Evolutionary conservation across 2,329 filamentous ascomycete species (phyloP).

Genomic region (Stagonosporopsis cucurbitacearum): DNA sequence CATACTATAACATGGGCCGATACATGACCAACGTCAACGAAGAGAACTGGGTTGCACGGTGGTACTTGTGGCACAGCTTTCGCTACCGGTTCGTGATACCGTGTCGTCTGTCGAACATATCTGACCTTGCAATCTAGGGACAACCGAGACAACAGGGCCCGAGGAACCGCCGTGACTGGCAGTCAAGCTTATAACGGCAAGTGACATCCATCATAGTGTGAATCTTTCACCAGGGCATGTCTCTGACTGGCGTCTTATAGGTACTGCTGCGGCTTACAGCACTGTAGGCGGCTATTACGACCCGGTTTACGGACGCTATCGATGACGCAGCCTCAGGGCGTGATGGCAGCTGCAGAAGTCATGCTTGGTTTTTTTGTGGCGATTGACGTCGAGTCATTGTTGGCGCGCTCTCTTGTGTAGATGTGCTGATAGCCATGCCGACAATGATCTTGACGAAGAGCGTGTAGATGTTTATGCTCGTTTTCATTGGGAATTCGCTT

Average conservation of each 20-base stretch:
- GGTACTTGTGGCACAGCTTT: constrained; percentile 61
- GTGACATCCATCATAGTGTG: background rate
- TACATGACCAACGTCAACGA: constrained; percentile 51
- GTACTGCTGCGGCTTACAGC: constrained; percentile 8
- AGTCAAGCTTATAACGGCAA: constrained; percentile 4
- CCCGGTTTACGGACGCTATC: constrained; percentile 31
- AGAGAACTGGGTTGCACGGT: constrained; percentile 59
- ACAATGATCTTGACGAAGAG: background rate
- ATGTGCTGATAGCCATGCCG: constrained; percentile 21
- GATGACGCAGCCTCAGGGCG: constrained; percentile 10
- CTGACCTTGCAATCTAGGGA: constrained; percentile 38
- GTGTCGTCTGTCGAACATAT: background rate
- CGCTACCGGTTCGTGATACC: constrained; percentile 46
- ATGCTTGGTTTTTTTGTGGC: too few relatives aligned
- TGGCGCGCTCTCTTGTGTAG: constrained; percentile 26
- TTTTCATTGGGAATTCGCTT: constrained; percentile 10
- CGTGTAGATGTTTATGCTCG: constrained; percentile 18
- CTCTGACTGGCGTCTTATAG: constrained; percentile 2
- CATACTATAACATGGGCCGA: constrained; percentile 52
- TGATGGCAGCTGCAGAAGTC: background rate
- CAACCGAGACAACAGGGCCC: constrained; percentile 30
- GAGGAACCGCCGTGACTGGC: constrained; percentile 3
- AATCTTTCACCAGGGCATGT: background rate
- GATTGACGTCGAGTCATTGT: background rate
- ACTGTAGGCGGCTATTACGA: constrained; percentile 30